Evolutionary conservation across 1,139 yeast species (phyloP), one percentile per base, ranked within the genome.

Genomic region (Lodderomyces jiufengensis): DNA sequence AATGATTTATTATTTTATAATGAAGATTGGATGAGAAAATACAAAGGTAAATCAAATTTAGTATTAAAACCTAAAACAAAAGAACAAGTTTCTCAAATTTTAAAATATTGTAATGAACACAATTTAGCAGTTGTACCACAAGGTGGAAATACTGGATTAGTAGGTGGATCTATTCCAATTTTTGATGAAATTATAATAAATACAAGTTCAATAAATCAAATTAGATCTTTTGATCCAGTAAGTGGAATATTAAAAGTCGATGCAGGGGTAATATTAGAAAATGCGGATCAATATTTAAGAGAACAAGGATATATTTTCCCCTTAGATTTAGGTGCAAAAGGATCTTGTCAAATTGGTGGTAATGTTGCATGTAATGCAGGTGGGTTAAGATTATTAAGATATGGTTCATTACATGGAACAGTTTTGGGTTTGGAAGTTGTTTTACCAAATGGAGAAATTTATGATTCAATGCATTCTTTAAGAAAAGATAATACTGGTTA

Each of bases 291-390:
- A 45, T 86, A 61, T 54, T 66, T 92, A 42, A 80, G 84, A 15
- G 95, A 87, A 44, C 66, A 78, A 16, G 95, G 95, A 3, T 85
- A 84, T 61, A 84, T 90, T 38, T 90, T 90, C 73, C 98, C 98
- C 16, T 70, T 90, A 34, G 98, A 90, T 56, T 68, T 90, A 42
- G 98, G 98, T 36, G 97, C 98, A 32, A 90, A 90, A 63, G 98
- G 98, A 12, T 87, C 96, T 3, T 90, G 98, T 59, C 95, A 87
- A 50, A 83, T 90, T 45, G 97, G 97, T 46, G 98, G 97, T 43
- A 86, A 82, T 40, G 95, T 87, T 27, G 95, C 97, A 5, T 88
- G 97, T 13, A 90, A 90, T 56, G 97, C 98, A 5, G 97, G 98
- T 52, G 98, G 98, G 0, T 71, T 90, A 50, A 73, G 97, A 54